Evolutionary conservation across 116 monocot genomes (phyloP), one percentile per base, ranked within the genome.

Genomic region (Cymodocea nodosa): DNA sequence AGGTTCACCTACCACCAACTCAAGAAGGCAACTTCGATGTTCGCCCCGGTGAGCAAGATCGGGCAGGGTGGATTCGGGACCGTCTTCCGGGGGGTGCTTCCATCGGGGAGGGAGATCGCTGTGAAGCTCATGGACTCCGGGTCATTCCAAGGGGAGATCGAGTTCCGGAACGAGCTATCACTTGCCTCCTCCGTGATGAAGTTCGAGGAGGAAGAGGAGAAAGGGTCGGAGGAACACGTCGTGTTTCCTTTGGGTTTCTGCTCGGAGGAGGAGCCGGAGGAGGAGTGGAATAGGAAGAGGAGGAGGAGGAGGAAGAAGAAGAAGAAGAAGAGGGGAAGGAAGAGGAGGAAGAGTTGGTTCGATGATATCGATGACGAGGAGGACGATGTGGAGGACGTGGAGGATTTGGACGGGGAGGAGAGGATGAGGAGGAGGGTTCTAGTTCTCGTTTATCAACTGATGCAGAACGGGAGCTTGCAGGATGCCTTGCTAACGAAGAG

Each of bases 61-160:
- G 87, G 92, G 12, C 92, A 93, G 69, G 97, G 88, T 36, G 91
- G 97, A 13, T 97, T 97, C 69, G 91, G 97, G 7, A 83, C 88
- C 17, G 97, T 97, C 11, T 97, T 75, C 74, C 79, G 87, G 52
- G 97, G 85, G 15, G n/a, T 67, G 12, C 83, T 97, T 52, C 69
- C 73, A 5, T 62, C 72, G 22, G 81, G 81, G 15, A 70, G 74
- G 65, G 79, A 72, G 34, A 70, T 90, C 55, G 97, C 97, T 53
- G 85, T 87, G 51, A 97, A 97, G 80, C 76, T 97, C 50, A 87
- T 97, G 91, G 87, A 90, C 57, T 74, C 83, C 44, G 85, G 85
- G 0, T 97, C 90, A 14, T 87, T 97, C 50, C 97, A 97, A 71
- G 97, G 97, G 34, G 97, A 90, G 71, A 79, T 88, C 60, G 91